A percentile compares a stretch with the other conserved stretches of the same genome.
Conservation (phyloP, 352 stramenopile genomes). For the Globisporangium heterothallicum region DNA sequence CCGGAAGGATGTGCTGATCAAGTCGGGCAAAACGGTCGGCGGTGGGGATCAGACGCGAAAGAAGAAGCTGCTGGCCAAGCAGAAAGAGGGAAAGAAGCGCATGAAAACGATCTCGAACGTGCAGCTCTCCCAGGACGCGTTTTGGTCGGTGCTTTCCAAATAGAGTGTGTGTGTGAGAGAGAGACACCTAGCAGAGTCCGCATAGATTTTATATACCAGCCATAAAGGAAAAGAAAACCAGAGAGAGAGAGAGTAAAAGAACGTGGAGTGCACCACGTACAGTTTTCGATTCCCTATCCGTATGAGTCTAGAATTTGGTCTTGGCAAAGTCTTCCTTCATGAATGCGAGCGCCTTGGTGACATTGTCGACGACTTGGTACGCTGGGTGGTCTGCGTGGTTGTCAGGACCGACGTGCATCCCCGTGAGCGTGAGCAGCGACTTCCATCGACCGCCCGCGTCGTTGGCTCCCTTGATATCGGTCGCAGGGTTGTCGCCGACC, state of each 20-base stretch:
- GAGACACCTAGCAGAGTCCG: background rate
- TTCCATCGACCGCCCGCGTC: slow-evolving; percentile 70
- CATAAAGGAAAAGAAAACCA: background rate
- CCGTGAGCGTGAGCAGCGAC: slow-evolving; percentile 78
- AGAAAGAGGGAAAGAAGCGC: slow-evolving; percentile 98
- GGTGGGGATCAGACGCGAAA: slow-evolving; percentile 97
- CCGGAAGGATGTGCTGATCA: slow-evolving; percentile 96
- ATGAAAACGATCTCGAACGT: slow-evolving; percentile 97
- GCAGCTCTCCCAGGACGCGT: slow-evolving; percentile 95
- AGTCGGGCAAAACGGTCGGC: slow-evolving; percentile 94
- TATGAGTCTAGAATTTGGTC: slow-evolving; percentile 5
- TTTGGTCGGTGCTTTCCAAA: slow-evolving; percentile 96
- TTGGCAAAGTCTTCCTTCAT: slow-evolving; percentile 67
- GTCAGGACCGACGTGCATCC: slow-evolving; percentile 66
- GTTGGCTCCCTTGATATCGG: slow-evolving; percentile 80
- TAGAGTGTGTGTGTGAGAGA: too few species aligned
- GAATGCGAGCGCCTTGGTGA: slow-evolving; percentile 61
- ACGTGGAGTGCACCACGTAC: background rate
- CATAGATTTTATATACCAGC: slow-evolving; percentile 3
- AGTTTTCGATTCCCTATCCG: background rate
- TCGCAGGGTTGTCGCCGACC: slow-evolving; percentile 81
- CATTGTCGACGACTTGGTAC: slow-evolving; percentile 72
- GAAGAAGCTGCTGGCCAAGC: slow-evolving; percentile 99
- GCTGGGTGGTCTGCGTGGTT: slow-evolving; percentile 63
- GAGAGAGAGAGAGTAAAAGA: background rate